Evolutionary conservation across 768 basidiomycete species (phyloP).

Genomic region (Suillus weaverae): DNA sequence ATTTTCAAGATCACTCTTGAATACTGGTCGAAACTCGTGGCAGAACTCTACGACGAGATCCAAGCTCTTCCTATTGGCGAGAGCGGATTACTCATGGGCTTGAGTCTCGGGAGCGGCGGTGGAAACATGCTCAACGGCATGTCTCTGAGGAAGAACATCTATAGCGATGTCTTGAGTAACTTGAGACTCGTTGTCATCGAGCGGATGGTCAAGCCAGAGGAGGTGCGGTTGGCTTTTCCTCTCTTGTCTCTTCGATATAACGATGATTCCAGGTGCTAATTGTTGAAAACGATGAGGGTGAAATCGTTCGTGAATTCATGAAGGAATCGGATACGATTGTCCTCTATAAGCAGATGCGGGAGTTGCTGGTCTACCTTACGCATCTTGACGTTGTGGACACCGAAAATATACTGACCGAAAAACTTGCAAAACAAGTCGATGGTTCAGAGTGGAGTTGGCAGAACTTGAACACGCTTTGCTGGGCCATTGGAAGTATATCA

Average conservation of each 20-base stretch:
- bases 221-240: conserved; percentile 52
- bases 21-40: conserved; percentile 95
- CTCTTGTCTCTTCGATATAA: conserved; percentile 10
- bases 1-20: conserved; percentile 99
- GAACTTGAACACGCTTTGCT: conserved; percentile 97
- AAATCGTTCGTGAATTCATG: conserved; percentile 99
- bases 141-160: conserved; percentile 89
- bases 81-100: conserved; percentile 82
- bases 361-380: conserved; percentile 95
- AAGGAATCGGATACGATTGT: conserved; percentile 98
- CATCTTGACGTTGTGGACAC: conserved; percentile 96
- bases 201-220: conserved; percentile 99
- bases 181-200: conserved; percentile 95
- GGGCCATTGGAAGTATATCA: conserved; percentile 99
- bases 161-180: conserved; percentile 93
- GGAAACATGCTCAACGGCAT: conserved; percentile 73
- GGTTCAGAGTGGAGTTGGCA: conserved; percentile 99
- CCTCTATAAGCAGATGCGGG: conserved; percentile 98
- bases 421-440: conserved; percentile 95
- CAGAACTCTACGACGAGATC: conserved; percentile 96
- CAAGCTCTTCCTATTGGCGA: conserved; percentile 89
- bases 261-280: conserved; percentile 73
- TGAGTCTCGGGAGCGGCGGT: conserved; percentile 71
- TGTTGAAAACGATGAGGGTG: conserved; percentile 99
- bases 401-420: conserved; percentile 96